phyloP scores from a whole-genome alignment of 768 basidiomycete species.

The Gyrodon lividus region DNA sequence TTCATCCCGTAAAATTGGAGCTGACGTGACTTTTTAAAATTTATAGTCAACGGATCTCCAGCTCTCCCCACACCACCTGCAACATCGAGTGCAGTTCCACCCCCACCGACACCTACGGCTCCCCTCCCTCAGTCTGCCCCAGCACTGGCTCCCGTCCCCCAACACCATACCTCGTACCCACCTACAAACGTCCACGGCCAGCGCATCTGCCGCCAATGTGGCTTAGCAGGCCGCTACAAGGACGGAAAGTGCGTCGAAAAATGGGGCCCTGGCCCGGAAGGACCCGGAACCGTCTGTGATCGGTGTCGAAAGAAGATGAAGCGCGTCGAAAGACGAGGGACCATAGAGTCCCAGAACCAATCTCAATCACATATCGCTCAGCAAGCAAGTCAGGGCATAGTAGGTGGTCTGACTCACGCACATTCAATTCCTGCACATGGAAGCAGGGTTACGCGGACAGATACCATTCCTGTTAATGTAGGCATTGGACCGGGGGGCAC shows the following conservation, averaged over 20 bases:
- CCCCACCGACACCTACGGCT: conserved; percentile 16
- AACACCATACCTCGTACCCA: conserved; percentile 23
- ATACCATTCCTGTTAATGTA: conserved; percentile 33
- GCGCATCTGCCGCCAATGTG: conserved; percentile 76
- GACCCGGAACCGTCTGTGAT: conserved; percentile 83
- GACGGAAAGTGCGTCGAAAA: conserved; percentile 86
- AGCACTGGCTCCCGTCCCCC: not conserved
- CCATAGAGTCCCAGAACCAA: conserved; percentile 46
- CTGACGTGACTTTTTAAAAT: conserved; percentile 14
- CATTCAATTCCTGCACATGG: conserved; percentile 22
- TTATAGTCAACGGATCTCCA: conserved; percentile 21
- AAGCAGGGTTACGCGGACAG: conserved; percentile 26
- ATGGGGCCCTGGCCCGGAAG: conserved; percentile 83
- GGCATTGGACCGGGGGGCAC: conserved; percentile 25
- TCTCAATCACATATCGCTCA: conserved; percentile 18
- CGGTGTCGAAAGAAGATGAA: conserved; percentile 88
- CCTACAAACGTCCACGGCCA: conserved; percentile 60
- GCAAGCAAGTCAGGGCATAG: conserved; percentile 4
- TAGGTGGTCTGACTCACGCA: conserved; percentile 12
- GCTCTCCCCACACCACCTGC: conserved; percentile 18
- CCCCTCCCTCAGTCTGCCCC: conserved; percentile 8
- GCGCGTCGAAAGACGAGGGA: conserved; percentile 72
- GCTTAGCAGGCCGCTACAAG: conserved; percentile 72
- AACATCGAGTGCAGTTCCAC: conserved; percentile 7
- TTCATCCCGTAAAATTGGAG: not conserved